Percentiles rank a stretch among this genome's conserved stretches.
Conservation (phyloP, 805 yeast genomes). For the Torulaspora gathmanii region DNA sequence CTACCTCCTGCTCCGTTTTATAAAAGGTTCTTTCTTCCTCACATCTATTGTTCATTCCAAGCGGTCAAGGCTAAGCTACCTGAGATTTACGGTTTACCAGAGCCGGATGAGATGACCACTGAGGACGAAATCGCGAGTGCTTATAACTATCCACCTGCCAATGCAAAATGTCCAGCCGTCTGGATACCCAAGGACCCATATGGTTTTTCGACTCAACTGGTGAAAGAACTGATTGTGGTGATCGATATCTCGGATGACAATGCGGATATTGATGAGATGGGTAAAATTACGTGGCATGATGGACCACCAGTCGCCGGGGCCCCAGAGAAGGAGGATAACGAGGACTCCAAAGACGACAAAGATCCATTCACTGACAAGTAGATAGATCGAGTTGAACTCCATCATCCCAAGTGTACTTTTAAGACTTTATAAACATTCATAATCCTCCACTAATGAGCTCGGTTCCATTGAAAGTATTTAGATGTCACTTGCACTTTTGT, state of each 20-base stretch:
- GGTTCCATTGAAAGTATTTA: background rate
- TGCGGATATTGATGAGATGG: slow-evolving; percentile 52
- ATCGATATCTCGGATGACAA: slow-evolving; percentile 65
- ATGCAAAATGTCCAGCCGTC: slow-evolving; percentile 63
- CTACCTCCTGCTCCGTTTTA: slow-evolving; percentile 39
- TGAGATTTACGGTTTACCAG: slow-evolving; percentile 49
- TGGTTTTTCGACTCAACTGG: slow-evolving; percentile 67
- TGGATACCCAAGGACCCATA: slow-evolving; percentile 92
- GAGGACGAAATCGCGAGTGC: slow-evolving; percentile 50
- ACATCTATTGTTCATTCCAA: slow-evolving; percentile 46
- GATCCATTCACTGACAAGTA: slow-evolving; percentile 10
- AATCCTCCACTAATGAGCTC: background rate
- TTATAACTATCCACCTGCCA: slow-evolving; percentile 70
- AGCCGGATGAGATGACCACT: slow-evolving; percentile 40
- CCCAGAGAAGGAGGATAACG: slow-evolving; percentile 9
- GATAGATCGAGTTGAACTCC: background rate
- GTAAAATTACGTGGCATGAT: slow-evolving; percentile 46
- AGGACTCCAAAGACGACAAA: background rate
- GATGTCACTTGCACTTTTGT: too few relatives aligned
- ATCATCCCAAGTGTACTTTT: background rate
- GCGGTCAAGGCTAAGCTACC: slow-evolving; percentile 52
- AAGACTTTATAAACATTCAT: background rate
- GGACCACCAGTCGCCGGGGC: slow-evolving; percentile 42
- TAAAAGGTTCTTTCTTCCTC: slow-evolving; percentile 53
- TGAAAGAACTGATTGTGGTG: slow-evolving; percentile 49